Percentiles rank a stretch among this genome's conserved stretches.
Conservation (phyloP, 257 asterid genomes). For the Solanum dulcamara region DNA sequence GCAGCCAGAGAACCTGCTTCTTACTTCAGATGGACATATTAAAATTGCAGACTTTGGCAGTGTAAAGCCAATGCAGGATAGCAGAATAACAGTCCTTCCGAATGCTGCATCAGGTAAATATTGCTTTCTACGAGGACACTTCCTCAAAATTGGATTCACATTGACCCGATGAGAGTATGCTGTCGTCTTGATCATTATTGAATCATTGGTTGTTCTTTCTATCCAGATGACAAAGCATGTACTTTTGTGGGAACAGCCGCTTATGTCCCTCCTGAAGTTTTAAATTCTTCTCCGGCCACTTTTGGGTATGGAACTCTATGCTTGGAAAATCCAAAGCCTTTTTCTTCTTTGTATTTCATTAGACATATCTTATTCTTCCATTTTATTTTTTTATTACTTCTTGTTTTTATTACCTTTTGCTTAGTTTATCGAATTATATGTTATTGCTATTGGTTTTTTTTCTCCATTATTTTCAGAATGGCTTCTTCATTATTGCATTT, state of each 20-base stretch:
- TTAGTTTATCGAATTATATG: too few species aligned
- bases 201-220: background rate
- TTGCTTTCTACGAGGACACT: background rate
- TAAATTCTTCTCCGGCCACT: constrained; percentile 97
- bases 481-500: too few species aligned
- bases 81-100: constrained; percentile 87
- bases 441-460: too few species aligned
- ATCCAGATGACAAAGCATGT: constrained; percentile 92
- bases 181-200: background rate
- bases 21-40: constrained; percentile 83
- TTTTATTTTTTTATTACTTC: too few species aligned
- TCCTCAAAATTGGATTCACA: background rate
- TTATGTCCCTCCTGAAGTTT: constrained; percentile 95
- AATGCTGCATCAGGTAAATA: constrained; percentile 88
- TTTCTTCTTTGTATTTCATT: background rate
- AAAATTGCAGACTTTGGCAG: constrained; percentile 99
- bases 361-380: too few species aligned
- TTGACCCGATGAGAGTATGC: background rate
- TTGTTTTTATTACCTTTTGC: too few species aligned
- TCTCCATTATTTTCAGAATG: too few species aligned
- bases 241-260: constrained; percentile 99
- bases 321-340: background rate
- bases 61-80: constrained; percentile 94
- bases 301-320: constrained; percentile 37
- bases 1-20: constrained; percentile 97